Base-by-base conservation (phyloP, 306 rosid genomes). In the Trifolium dubium region DNA sequence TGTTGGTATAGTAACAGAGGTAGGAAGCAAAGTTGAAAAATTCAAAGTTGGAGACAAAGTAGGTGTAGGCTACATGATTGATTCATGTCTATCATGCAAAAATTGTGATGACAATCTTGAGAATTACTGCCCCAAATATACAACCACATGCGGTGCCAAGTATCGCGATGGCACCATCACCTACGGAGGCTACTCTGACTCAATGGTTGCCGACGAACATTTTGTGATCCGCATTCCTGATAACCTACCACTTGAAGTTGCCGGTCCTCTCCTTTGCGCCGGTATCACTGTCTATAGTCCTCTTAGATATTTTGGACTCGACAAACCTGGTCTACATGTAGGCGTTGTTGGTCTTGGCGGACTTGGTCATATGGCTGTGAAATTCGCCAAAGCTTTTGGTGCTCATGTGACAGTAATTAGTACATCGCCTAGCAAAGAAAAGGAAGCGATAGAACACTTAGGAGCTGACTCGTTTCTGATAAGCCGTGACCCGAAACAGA, bases 341-440 rank as follows among this genome's bases (percentile, higher is more conserved):
- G 90, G 90, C 1, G 81, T 86, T 8, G 90, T 82, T 65, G 92
- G 90, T 14, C 84, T 88, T 0, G 92, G 92, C 2, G 92, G 87
- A 7, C 72, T 86, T 0, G 92, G 92, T 15, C 90, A 84, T 10
- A 2, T 88, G 67, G 92, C 87, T 17, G 87, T 86, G 0, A 88
- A 88, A 37, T 86, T 88, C 32, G 89, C 87, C 1, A 88, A 86
- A 72, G 90, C 92, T 46, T 47, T 85, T 71, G 90, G 92, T 14
- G 76, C 70, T 35, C 80, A 80, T 47, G 87, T 85, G 0, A 88
- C 92, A 0, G 87, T 86, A 6, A 84, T 88, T 2, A 86, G 90
- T 61, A 83, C 92, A 1, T 88, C 90, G 2, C 84, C 82, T 4
- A 41, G 60, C 58, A 88, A 88, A 61, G 80, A 83, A 74, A 23